Evolutionary conservation across 2,329 filamentous ascomycete species (phyloP).

Genomic region (Sporothrix luriei): DNA sequence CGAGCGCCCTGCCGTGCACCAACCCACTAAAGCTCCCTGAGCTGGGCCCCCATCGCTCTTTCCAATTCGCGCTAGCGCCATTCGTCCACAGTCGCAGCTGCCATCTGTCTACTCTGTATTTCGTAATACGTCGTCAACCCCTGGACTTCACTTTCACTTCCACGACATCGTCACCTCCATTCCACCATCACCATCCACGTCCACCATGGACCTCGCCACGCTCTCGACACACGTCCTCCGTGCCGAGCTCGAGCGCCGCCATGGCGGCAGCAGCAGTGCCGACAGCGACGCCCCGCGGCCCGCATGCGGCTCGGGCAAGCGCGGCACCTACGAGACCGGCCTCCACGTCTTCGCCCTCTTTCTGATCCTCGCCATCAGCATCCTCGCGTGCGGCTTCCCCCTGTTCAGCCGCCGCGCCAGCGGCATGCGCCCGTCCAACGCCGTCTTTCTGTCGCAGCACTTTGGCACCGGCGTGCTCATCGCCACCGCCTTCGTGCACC

Average conservation of each 20-base stretch:
- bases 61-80: background rate
- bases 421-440: conserved; percentile 59
- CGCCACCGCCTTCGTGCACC: conserved; percentile 81
- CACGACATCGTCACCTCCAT: background rate
- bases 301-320: conserved; percentile 55
- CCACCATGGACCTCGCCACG: conserved; percentile 17
- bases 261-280: conserved; percentile 42
- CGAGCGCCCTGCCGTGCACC: no score
- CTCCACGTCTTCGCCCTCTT: conserved; percentile 66
- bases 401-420: conserved; percentile 63
- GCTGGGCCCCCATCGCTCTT: background rate
- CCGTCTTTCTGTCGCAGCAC: conserved; percentile 70
- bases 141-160: background rate
- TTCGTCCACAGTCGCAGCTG: background rate
- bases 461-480: conserved; percentile 84
- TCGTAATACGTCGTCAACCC: no score
- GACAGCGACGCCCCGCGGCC: conserved; percentile 47
- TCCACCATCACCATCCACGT: background rate
- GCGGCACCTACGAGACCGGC: conserved; percentile 64
- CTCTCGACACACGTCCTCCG: conserved; percentile 53
- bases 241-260: conserved; percentile 56
- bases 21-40: background rate
- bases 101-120: no score
- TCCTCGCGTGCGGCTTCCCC: conserved; percentile 62
- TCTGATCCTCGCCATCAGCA: conserved; percentile 45